A percentile compares a stretch with the other conserved stretches of the same genome.
Conservation (phyloP, 2,329 filamentous ascomycete species). For the Cladophialophora carrionii region DNA sequence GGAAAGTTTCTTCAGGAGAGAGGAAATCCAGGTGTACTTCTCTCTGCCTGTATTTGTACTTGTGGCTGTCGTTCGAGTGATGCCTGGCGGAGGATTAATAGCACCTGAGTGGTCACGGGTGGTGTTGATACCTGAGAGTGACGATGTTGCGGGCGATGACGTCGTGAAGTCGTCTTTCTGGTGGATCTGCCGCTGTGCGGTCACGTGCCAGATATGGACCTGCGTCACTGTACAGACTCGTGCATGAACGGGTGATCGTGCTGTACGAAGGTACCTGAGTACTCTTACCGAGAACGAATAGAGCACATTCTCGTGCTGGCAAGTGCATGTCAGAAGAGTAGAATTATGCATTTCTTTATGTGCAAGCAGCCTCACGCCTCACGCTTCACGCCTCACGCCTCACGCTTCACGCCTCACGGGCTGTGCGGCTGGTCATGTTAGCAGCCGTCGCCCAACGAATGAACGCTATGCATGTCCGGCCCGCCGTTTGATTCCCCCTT, state of each 20-base stretch:
- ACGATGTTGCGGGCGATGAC: constrained; percentile 12
- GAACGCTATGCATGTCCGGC: constrained; percentile 9
- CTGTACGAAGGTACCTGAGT: not conserved
- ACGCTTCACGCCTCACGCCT: too few relatives aligned
- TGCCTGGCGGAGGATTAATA: constrained; percentile 16
- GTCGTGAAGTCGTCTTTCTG: too few relatives aligned
- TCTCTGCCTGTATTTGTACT: not conserved
- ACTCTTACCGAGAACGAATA: not conserved
- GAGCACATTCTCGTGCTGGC: not conserved
- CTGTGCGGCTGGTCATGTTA: constrained; percentile 37
- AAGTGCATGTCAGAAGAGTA: constrained; percentile 22
- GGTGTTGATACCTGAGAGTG: constrained; percentile 7
- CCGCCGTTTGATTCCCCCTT: not conserved
- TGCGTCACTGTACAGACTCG: not conserved
- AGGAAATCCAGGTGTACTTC: too few relatives aligned
- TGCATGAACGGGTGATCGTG: constrained; percentile 8
- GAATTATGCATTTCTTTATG: constrained; percentile 29
- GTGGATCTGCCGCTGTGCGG: not conserved
- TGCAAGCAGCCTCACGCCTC: constrained; percentile 2
- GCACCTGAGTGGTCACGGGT: not conserved
- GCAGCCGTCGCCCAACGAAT: constrained; percentile 30
- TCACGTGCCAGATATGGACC: not conserved
- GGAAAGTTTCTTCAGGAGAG: not conserved
- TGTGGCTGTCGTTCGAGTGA: constrained; percentile 8
- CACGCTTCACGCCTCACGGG: too few relatives aligned